A percentile compares a stretch with the other conserved stretches of the same genome.
phyloP scores from a whole-genome alignment of 805 yeast species.

The Jamesozyma jinghongensis region DNA sequence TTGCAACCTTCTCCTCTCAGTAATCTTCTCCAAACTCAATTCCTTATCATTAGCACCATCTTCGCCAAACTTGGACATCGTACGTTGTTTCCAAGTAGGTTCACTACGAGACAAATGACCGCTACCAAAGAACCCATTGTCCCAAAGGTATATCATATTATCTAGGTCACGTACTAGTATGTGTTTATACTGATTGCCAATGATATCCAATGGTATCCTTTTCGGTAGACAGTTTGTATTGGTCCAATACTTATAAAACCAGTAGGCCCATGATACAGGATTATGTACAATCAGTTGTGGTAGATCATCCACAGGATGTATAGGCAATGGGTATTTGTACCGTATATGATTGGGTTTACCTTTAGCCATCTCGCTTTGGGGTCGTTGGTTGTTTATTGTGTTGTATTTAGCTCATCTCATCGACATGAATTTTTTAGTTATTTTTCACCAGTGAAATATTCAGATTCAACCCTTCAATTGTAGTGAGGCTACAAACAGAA shows the following conservation, averaged over 20 bases:
- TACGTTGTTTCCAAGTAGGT: conserved; percentile 79
- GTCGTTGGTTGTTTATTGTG: neutral
- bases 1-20: conserved; percentile 60
- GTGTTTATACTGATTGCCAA: conserved; percentile 29
- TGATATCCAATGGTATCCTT: conserved; percentile 25
- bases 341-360: conserved; percentile 22
- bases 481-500: too few species aligned
- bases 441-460: too few species aligned
- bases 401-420: neutral
- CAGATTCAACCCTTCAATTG: too few species aligned
- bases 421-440: too few species aligned
- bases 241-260: conserved; percentile 30
- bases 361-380: conserved; percentile 27
- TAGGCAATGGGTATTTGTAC: conserved; percentile 51
- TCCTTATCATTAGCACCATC: conserved; percentile 23
- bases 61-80: conserved; percentile 42
- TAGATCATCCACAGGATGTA: conserved; percentile 35
- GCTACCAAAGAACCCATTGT: conserved; percentile 86
- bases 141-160: conserved; percentile 60
- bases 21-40: conserved; percentile 62
- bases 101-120: conserved; percentile 85
- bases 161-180: conserved; percentile 31
- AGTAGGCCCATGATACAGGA: conserved; percentile 55
- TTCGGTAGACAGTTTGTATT: conserved; percentile 12
- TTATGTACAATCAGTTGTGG: conserved; percentile 55